Evolutionary conservation across 805 yeast genomes (phyloP), one percentile per base, ranked within the genome.

Genomic region (Geotrichum ghanense): DNA sequence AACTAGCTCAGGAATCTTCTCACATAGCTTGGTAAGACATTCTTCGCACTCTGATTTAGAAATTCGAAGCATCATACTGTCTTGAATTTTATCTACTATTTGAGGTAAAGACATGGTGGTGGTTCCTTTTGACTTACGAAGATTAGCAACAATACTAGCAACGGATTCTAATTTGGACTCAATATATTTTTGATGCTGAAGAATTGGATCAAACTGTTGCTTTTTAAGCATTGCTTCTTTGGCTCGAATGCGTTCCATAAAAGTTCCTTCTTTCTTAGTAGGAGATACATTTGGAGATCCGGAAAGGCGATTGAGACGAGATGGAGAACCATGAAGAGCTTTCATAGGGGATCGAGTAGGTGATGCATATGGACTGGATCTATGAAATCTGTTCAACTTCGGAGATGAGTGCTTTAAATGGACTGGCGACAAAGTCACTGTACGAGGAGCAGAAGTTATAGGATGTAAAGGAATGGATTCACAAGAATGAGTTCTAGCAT

Each of bases 231-330:
- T 51, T 1, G 56, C 56, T 45, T 63, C 62, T 44, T 60, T 56
- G 25, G 62, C 62, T 6, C 56, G 52, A 25, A 63, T 56, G 12
- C 66, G 53, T 21, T 62, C 64, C 27, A 60, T 45, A 3, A 62
- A 47, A 1, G 56, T 23, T 7, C 54, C 54, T 22, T 43, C 42
- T 3, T 46, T 47, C 27, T 24, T 20, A 3, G 45, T 34, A 5
- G 42, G 42, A 10, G 12, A 6, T 31, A 16, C 37, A n/a, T 31
- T 19, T n/a, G 5, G 17, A 39, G 42, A 9, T 21, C 10, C 25
- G 19, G 23, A 22, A 22, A 22, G 10, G 17, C 25, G 42, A n/a
- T 39, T 39, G 6, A 22, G 23, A 20, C 25, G 19, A 19, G 42
- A 5, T 7, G 42, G 5, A 24, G 19, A 12, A 4, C 23, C 25